These are phyloP conservation scores for Elsinoe arachidis DNA, from an alignment of 2,329 filamentous ascomycete species.

Conservation along the genomic window DNA sequence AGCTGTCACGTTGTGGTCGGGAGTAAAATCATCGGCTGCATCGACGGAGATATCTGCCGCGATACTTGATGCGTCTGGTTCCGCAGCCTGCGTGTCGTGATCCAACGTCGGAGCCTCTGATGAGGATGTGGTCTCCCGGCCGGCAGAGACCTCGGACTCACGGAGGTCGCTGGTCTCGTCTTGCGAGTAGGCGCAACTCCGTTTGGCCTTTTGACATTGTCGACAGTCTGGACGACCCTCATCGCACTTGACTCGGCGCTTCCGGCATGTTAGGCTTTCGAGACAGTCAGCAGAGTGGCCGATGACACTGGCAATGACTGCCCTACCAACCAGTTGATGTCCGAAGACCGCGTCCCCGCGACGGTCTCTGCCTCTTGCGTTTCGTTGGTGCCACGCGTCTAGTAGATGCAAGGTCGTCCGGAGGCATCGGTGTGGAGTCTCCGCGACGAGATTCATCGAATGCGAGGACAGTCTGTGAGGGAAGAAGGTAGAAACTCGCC, in stretches of 20 bases:
- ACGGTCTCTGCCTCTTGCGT: background rate
- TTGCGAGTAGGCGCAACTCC: background rate
- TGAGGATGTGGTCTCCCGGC: background rate
- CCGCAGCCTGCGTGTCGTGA: no score
- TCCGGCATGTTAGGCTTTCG: conserved; percentile 4
- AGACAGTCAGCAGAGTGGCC: background rate
- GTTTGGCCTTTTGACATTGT: background rate
- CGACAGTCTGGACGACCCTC: conserved; percentile 11
- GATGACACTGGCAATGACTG: background rate
- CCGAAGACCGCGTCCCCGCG: background rate
- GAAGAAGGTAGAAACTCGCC: no score
- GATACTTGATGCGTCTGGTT: no score
- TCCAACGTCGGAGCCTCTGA: background rate
- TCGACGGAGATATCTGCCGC: no score
- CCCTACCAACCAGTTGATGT: conserved; percentile 2
- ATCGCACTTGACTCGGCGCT: conserved; percentile 15
- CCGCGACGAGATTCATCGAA: no score
- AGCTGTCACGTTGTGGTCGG: no score
- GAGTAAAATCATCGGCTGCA: no score
- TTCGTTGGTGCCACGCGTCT: no score
- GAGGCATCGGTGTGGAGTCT: no score
- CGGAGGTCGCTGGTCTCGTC: background rate
- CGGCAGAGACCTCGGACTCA: background rate
- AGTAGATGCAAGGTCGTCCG: no score
- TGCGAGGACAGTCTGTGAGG: no score